These are phyloP conservation scores for Mycena epipterygia DNA, from an alignment of 768 basidiomycete species.

Conservation along the genomic window DNA sequence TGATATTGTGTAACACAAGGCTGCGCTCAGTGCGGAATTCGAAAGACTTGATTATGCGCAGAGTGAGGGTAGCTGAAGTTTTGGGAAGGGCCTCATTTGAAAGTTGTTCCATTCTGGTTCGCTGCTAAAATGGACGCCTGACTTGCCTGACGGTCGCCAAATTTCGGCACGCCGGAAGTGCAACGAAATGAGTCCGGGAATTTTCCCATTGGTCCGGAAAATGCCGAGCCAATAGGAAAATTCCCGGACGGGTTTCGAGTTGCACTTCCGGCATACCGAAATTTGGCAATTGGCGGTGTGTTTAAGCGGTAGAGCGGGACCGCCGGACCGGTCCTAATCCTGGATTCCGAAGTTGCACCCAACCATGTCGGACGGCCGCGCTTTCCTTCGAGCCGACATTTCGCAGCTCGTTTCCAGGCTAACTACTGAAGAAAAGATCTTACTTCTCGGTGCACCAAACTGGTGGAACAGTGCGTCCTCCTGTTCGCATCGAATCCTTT, in stretches of 20 bases:
- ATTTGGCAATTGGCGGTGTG: too few relatives aligned
- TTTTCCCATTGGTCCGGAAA: too few relatives aligned
- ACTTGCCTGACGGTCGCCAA: too few relatives aligned
- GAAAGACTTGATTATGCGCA: slow-evolving; percentile 96
- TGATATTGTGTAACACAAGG: slow-evolving; percentile 85
- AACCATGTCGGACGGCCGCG: slow-evolving; percentile 46
- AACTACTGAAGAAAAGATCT: slow-evolving; percentile 73
- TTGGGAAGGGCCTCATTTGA: slow-evolving; percentile 75
- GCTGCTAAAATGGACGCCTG: not conserved
- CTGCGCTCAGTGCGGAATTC: slow-evolving; percentile 91
- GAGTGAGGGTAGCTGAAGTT: slow-evolving; percentile 86
- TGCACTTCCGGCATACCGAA: too few relatives aligned
- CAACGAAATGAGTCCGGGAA: too few relatives aligned
- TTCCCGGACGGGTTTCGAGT: too few relatives aligned
- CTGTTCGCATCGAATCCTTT: not conserved
- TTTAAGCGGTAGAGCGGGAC: too few relatives aligned
- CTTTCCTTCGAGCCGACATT: slow-evolving; percentile 69
- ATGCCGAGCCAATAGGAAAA: too few relatives aligned
- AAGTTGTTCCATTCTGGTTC: slow-evolving; percentile 26
- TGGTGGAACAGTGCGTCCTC: slow-evolving; percentile 70
- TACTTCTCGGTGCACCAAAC: slow-evolving; percentile 72
- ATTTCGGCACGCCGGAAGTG: too few relatives aligned
- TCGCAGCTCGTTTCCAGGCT: slow-evolving; percentile 66
- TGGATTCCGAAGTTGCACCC: not conserved
- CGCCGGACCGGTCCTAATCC: too few relatives aligned